A percentile compares a stretch with the other conserved stretches of the same genome.
Conservation (phyloP, 345 rosid genomes). For the Ceriops tagal region DNA sequence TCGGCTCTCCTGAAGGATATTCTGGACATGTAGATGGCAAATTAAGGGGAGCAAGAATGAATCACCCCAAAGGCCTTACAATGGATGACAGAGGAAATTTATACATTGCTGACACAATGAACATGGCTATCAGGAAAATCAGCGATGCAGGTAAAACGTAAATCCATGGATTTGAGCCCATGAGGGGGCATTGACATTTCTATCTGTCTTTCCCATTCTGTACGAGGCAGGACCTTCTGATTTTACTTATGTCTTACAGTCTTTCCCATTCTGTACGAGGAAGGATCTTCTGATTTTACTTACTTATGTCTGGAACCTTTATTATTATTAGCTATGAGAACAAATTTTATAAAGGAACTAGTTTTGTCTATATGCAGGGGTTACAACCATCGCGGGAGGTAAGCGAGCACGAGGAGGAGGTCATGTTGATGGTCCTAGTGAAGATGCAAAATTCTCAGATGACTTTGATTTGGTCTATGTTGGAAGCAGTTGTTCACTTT, state of each 20-base stretch:
- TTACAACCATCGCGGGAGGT: constrained; percentile 88
- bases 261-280: too few species aligned
- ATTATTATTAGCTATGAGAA: neutral
- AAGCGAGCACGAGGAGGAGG: constrained; percentile 65
- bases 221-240: neutral
- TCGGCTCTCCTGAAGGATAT: constrained; percentile 29
- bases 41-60: constrained; percentile 32
- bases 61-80: constrained; percentile 30
- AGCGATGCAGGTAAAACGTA: constrained; percentile 23
- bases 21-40: constrained; percentile 35
- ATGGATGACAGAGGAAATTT: constrained; percentile 29
- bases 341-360: neutral
- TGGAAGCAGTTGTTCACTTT: constrained; percentile 75
- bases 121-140: constrained; percentile 33
- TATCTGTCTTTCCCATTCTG: neutral
- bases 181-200: neutral
- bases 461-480: constrained; percentile 78
- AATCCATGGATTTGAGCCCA: neutral
- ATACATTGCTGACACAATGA: constrained; percentile 32
- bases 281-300: neutral
- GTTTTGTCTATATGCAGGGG: constrained; percentile 42
- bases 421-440: constrained; percentile 73
- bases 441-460: constrained; percentile 78
- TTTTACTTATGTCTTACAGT: too few species aligned
- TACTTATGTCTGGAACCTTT: neutral